phyloP scores from a whole-genome alignment of 2,329 filamentous ascomycete genomes.

The Claviceps sp. region DNA sequence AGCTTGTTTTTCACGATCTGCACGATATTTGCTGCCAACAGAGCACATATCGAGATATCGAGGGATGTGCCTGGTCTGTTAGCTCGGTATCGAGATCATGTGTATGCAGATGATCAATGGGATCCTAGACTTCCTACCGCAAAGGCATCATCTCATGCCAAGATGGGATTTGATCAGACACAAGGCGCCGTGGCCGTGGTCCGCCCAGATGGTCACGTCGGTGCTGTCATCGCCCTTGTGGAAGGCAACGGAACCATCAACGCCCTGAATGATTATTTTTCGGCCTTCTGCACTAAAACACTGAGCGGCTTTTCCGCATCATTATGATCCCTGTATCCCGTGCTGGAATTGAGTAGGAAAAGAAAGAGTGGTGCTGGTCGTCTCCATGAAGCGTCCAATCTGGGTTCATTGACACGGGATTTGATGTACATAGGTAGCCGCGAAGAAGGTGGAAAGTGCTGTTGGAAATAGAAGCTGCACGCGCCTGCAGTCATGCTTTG shows the following conservation, averaged over 20 bases:
- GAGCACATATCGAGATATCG: conserved; percentile 58
- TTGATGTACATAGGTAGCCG: no score
- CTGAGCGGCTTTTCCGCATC: background rate
- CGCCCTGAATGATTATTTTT: conserved; percentile 73
- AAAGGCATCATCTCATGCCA: conserved; percentile 65
- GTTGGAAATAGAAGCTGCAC: no score
- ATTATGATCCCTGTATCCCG: background rate
- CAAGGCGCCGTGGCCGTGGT: conserved; percentile 71
- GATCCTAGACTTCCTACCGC: conserved; percentile 58
- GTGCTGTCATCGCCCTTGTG: conserved; percentile 56
- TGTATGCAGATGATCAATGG: conserved; percentile 76
- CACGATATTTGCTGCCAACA: conserved; percentile 56
- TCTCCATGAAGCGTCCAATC: no score
- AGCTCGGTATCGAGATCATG: conserved; percentile 62
- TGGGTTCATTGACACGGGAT: no score
- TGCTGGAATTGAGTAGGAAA: no score
- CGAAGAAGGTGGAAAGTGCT: no score
- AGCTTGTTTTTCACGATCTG: conserved; percentile 69
- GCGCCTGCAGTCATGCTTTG: no score
- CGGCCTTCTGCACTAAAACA: conserved; percentile 53
- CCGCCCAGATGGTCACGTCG: conserved; percentile 77
- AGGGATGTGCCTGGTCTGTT: conserved; percentile 57
- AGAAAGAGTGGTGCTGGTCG: no score
- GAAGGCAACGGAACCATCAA: conserved; percentile 71
- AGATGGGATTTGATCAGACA: conserved; percentile 67